Evolutionary conservation across 495 filamentous ascomycete genomes (phyloP), one percentile per base, ranked within the genome.

Genomic region (Margaritispora aquatica): DNA sequence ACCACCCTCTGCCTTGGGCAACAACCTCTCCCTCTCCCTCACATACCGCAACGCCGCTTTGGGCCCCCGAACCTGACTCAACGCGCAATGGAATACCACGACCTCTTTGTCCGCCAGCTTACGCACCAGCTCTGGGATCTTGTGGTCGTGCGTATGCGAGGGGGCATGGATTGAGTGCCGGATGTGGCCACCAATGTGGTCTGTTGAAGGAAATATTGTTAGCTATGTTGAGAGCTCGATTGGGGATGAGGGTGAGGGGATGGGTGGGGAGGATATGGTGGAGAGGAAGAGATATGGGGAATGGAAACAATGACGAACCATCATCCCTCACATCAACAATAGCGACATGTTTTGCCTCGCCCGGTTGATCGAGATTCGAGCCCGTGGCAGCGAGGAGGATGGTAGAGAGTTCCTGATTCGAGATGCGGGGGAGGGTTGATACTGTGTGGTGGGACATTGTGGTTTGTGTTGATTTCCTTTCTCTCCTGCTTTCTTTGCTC

Each of bases 181-280:
- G 75, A 98, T 98, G 76, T 98, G 94, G 59, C 94, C 94, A 66
- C 94, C 94, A 55, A 97, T 79, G 74, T 95, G 87, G 68, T 98
- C 94, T 89, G 58, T 48, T 27, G 2, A 27, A 26, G 41, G 24
- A 10, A n/a, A 48, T n/a, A 2, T 26, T 23, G 31, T 56, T 17
- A 34, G 29, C 29, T 34, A 7, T 34, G 5, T 34, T 34, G 29
- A 7, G 5, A 15, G 7, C 15, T 34, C 29, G 29, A 34, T 34
- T 34, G 29, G 29, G n/a, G n/a, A n/a, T n/a, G n/a, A n/a, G n/a
- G n/a, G n/a, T n/a, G n/a, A n/a, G n/a, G 5, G 15, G 29, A 34
- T 5, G 29, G 29, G 15, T 34, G 15, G 29, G 29, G 7, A 34
- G 29, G 29, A 7, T 7, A 34, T 34, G 7, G 38, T 7, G 19